phyloP scores from a whole-genome alignment of 345 rosid genomes.

The Rhodamnia argentea region DNA sequence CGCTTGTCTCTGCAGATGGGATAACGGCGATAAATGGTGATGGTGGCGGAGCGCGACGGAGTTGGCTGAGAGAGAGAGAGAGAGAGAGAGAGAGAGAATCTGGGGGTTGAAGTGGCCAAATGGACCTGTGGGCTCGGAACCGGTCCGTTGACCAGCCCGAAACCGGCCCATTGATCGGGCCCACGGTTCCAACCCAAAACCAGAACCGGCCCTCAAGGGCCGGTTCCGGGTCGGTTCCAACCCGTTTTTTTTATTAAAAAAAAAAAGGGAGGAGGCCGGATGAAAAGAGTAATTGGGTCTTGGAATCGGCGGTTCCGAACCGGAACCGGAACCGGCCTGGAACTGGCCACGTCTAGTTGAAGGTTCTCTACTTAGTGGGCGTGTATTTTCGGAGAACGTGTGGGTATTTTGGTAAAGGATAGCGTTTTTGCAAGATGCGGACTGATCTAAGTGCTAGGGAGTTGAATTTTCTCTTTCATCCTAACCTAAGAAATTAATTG shows the following conservation, averaged over 20 bases:
- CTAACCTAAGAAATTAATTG: background rate
- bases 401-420: background rate
- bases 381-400: background rate
- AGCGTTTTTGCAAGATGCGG: background rate
- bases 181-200: too few relatives aligned
- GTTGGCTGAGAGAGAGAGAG: background rate
- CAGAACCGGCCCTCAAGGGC: too few relatives aligned
- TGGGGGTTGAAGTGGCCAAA: background rate
- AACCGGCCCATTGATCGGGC: too few relatives aligned
- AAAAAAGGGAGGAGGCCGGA: too few relatives aligned
- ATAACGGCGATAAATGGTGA: background rate
- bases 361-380: background rate
- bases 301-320: too few relatives aligned
- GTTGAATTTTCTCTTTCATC: background rate
- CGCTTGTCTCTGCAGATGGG: background rate
- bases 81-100: background rate
- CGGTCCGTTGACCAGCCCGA: too few relatives aligned
- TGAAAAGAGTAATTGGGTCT: too few relatives aligned
- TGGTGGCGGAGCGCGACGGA: background rate
- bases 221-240: too few relatives aligned
- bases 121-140: too few relatives aligned
- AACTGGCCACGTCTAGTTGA: too few relatives aligned
- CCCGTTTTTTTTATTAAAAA: too few relatives aligned
- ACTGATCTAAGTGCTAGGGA: background rate
- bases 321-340: too few relatives aligned